Evolutionary conservation across 2,329 filamentous ascomycete genomes (phyloP).

Genomic region (Colletotrichum graminicola): DNA sequence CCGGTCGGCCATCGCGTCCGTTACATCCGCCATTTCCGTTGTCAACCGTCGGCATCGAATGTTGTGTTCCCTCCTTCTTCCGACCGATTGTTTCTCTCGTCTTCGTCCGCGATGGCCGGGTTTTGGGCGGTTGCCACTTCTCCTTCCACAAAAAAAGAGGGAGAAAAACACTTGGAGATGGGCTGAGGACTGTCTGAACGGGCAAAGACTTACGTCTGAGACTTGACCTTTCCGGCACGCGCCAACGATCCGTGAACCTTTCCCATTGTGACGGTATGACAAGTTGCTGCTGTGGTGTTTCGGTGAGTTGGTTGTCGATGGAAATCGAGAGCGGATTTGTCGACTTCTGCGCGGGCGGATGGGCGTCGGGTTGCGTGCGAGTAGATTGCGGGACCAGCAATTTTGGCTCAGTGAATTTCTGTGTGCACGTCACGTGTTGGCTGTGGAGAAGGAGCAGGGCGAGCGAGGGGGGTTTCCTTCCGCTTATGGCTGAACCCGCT

Average conservation of each 20-base stretch:
- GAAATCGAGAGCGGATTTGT: constrained; percentile 23
- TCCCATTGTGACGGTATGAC: constrained; percentile 49
- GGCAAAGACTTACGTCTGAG: constrained; percentile 72
- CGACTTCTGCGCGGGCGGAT: constrained; percentile 32
- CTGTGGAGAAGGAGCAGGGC: constrained; percentile 31
- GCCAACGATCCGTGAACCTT: constrained; percentile 88
- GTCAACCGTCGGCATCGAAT: background rate
- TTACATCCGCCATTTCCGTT: background rate
- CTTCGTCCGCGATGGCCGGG: constrained; percentile 24
- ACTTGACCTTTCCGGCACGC: constrained; percentile 98
- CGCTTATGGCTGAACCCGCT: background rate
- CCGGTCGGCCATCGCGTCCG: constrained; percentile 12
- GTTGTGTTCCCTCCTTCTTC: constrained; percentile 7
- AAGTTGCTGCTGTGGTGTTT: constrained; percentile 42
- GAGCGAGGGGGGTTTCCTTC: constrained; percentile 23
- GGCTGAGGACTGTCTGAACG: background rate
- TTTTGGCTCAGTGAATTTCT: constrained; percentile 36
- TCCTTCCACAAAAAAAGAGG: background rate
- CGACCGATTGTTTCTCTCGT: constrained; percentile 9
- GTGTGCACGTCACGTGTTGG: constrained; percentile 41
- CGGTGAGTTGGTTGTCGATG: constrained; percentile 41
- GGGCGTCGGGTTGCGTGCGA: constrained; percentile 29
- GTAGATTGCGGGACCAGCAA: constrained; percentile 18
- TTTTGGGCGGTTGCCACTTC: constrained; percentile 15
- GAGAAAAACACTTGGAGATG: background rate